Evolutionary conservation across 768 basidiomycete species (phyloP), one percentile per base, ranked within the genome.

Genomic region (Tulasnella calospora): DNA sequence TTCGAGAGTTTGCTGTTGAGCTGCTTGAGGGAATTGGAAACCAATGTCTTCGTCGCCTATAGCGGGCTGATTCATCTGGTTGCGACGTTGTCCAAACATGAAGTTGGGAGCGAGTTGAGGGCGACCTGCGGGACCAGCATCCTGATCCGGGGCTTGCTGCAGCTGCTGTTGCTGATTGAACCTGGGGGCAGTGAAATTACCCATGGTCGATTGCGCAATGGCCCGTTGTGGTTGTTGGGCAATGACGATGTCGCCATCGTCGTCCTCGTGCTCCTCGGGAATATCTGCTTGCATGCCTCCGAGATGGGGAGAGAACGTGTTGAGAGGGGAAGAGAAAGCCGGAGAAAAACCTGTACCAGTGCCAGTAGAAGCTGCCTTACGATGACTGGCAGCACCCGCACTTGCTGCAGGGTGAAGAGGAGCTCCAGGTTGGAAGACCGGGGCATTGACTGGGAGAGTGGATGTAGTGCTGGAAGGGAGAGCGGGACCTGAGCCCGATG

Each of bases 71-170:
- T 74, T 46, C 85, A 92, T 87, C 17, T 89, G 87, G 35, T 87
- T 85, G 77, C 86, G 84, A 81, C 86, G 86, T 77, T 90, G 89
- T 72, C 95, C 96, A 83, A 96, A 98, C 88, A 92, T 94, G 85
- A 98, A 97, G 72, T 88, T 87, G n/a, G 95, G 95, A 15, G 94
- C 94, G 51, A 96, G 89, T 83, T 96, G 94, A 51, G 94, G 95
- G 80, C 95, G 91, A 69, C 94, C 92, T 38, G 92, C 89, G 21
- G 93, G 90, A 41, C 93, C 91, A 73, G 92, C 81, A 67, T 86
- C 85, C 80, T 89, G 89, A 80, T 94, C 78, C 73, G 82, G 81
- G 81, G 69, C 83, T 80, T 81, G 91, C 46, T 81, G 84, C 83
- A 92, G 91, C 81, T 91, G 92, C 46, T 89, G 81, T 91, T 87